phyloP scores from a whole-genome alignment of 202 grass and related monocot species.

The Setaria viridis region DNA sequence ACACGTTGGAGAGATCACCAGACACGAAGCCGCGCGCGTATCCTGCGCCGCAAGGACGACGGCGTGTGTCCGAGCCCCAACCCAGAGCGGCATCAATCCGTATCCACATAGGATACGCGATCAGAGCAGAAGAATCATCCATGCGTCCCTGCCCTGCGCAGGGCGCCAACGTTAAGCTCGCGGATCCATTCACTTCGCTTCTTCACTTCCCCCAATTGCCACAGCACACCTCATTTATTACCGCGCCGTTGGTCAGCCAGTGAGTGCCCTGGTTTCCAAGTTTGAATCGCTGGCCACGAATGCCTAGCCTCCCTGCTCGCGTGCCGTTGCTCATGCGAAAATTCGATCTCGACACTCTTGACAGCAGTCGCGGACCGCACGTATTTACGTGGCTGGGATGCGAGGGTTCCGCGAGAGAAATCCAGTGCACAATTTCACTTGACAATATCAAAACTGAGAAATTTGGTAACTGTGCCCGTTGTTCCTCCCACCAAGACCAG shows the following conservation, averaged over 20 bases:
- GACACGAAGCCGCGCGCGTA: neutral
- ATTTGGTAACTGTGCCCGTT: no score
- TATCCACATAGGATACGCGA: slow-evolving; percentile 9
- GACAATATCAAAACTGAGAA: no score
- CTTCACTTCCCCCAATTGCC: neutral
- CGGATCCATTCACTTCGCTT: slow-evolving; percentile 3
- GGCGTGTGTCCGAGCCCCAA: no score
- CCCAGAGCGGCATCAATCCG: neutral
- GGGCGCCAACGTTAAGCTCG: neutral
- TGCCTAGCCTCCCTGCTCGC: neutral
- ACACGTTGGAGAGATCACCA: neutral
- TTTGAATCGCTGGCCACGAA: slow-evolving; percentile 16
- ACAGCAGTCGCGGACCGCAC: no score
- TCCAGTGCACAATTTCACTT: no score
- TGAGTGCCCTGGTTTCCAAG: neutral
- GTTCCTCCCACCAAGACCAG: no score
- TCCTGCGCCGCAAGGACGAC: neutral
- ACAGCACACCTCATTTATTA: neutral
- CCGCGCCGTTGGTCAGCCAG: neutral
- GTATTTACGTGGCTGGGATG: neutral
- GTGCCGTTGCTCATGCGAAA: neutral
- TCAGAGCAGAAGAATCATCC: neutral
- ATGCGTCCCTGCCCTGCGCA: neutral
- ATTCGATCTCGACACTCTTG: neutral
- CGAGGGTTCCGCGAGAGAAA: neutral